These are phyloP conservation scores for Paxillus ammoniavirescens DNA, from an alignment of 768 basidiomycete species.

Conservation along the genomic window DNA sequence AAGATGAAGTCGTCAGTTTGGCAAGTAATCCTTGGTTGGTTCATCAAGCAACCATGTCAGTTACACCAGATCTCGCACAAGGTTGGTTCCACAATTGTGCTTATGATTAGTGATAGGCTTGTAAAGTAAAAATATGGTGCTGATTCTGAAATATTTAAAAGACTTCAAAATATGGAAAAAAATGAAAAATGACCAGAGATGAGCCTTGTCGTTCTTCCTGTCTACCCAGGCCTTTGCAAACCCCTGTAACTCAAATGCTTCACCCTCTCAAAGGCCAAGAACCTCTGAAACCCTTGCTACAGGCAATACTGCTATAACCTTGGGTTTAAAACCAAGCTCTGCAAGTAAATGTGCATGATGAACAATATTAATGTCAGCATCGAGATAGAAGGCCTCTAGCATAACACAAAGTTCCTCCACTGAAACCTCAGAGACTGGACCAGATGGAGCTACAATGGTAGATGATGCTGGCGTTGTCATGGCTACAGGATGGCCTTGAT, in stretches of 20 bases:
- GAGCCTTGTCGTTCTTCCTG: neutral
- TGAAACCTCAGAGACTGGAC: too few relatives aligned
- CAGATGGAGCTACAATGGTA: too few relatives aligned
- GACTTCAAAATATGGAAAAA: neutral
- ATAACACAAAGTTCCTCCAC: too few relatives aligned
- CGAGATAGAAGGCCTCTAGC: too few relatives aligned
- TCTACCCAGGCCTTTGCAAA: neutral
- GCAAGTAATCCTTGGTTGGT: constrained; percentile 16
- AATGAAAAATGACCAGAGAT: neutral
- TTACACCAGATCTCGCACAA: constrained; percentile 17
- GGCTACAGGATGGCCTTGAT: neutral
- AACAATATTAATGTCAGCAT: too few relatives aligned
- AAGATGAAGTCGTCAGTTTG: neutral
- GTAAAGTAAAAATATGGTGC: neutral
- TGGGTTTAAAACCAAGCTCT: too few relatives aligned
- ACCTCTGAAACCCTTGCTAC: neutral
- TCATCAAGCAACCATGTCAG: constrained; percentile 15
- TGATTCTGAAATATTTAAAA: neutral
- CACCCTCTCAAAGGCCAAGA: neutral
- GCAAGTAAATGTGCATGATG: too few relatives aligned
- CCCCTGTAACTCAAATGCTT: neutral
- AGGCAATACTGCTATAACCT: neutral
- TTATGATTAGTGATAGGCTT: constrained; percentile 10
- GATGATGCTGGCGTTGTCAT: too few relatives aligned
- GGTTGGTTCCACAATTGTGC: constrained; percentile 26